Evolutionary conservation across 805 yeast genomes (phyloP), one percentile per base, ranked within the genome.

Genomic region (Lipomyces mesembrius): DNA sequence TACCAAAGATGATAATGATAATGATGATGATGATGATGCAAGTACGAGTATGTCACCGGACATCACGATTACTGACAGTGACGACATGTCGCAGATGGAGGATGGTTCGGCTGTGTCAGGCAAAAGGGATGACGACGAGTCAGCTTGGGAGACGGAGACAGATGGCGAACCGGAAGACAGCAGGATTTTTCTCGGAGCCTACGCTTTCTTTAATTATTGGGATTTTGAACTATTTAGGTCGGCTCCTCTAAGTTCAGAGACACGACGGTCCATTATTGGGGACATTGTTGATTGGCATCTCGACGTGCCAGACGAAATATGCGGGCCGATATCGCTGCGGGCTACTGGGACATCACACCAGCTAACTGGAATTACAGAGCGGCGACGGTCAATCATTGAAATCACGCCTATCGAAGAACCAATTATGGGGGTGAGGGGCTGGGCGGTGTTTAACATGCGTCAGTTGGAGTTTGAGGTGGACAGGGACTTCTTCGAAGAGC

Each of bases 141-240:
- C 60, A 8, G 62, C 58, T 52, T 46, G 62, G 61, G 62, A 59
- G 46, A 52, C 55, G 25, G 55, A 52, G 29, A 59, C 62, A 25
- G 61, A 46, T 14, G 65, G 52, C 3, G 53, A 32, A 25, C 32
- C 32, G 8, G 58, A 17, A 20, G 46, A 35, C 3, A 59, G 29
- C 39, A 60, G 43, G 2, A 52, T 68, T 20, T 64, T 59, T 32
- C 56, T 65, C 32, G 65, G 65, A 43, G 62, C 67, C 43, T 68
- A 62, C 57, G 69, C 71, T 11, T 68, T 65, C 32, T 68, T 68
- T 59, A 66, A 68, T 25, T 68, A 68, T 61, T 66, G 69, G 71
- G 71, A 68, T 55, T 68, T 68, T 66, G 71, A 66, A 59, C 70
- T 68, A 25, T 68, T 68, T 54, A 29, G 71, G 39, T 53, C 61